phyloP scores from a whole-genome alignment of 2,329 filamentous ascomycete species.

The Diatrype stigma region DNA sequence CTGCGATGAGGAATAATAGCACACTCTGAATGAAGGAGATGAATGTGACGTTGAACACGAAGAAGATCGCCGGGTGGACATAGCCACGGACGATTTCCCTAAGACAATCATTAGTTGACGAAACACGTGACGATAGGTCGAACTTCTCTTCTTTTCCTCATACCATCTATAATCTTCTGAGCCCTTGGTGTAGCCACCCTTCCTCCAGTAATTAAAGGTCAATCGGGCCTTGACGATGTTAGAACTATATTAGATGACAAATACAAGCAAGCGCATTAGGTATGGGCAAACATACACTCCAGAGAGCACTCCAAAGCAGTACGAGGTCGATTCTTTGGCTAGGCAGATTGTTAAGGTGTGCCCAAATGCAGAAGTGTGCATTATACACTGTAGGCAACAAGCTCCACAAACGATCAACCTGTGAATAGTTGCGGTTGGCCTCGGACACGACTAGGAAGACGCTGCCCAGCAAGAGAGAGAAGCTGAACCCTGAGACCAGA shows the following conservation, averaged over 20 bases:
- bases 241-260: constrained; percentile 20
- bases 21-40: constrained; percentile 81
- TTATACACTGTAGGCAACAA: constrained; percentile 84
- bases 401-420: constrained; percentile 91
- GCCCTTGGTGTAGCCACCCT: constrained; percentile 82
- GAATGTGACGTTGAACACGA: constrained; percentile 84
- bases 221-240: constrained; percentile 57
- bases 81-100: constrained; percentile 68
- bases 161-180: constrained; percentile 93
- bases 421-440: constrained; percentile 91
- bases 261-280: background rate
- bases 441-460: constrained; percentile 75
- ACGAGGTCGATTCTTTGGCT: constrained; percentile 69
- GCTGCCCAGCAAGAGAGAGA: constrained; percentile 65
- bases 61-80: constrained; percentile 64
- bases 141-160: constrained; percentile 13
- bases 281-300: constrained; percentile 61
- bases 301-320: constrained; percentile 65
- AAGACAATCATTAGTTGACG: constrained; percentile 15
- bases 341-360: constrained; percentile 67
- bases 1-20: constrained; percentile 70
- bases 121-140: background rate
- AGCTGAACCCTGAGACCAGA: constrained; percentile 67
- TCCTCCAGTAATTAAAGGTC: constrained; percentile 96
- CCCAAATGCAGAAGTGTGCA: constrained; percentile 79